Evolutionary conservation across 805 yeast genomes (phyloP), one percentile per base, ranked within the genome.

Genomic region (Pichia cephalocereana): DNA sequence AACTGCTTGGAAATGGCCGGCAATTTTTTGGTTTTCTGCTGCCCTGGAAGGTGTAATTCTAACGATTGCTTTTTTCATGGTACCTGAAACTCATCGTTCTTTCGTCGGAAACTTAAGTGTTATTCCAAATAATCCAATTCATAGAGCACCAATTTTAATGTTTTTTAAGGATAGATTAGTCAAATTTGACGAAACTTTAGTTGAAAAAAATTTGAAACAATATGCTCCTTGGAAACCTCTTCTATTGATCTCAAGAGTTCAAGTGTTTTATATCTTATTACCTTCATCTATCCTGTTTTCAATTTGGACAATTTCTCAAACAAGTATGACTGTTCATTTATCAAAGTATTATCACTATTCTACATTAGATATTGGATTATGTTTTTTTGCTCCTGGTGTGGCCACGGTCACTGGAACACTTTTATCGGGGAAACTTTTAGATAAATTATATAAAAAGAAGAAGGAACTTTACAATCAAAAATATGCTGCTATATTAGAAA

Each of bases 81-180:
- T 88, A 17, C 95, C 96, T 1, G 96, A 89, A 59, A 89, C 96
- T 0, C 75, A 76, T 38, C 70, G 96, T 48, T 64, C 75, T 8
- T 62, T 84, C 8, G 91, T 80, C 1, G 96, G 95, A 0, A 86
- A 86, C 62, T 86, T 89, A 1, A 76, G 89, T 1, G 64, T 80
- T 0, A 57, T 54, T 3, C 95, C 95, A 0, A 60, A 54, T 34
- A 53, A 49, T 0, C 38, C 63, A 6, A n/a, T 72, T 4, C 70
- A 77, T 52, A 67, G 57, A 43, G 72, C 82, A 1, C 80, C 81
- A 0, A 57, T 76, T 1, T 57, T 79, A 45, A 26, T 23, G 1
- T 54, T 59, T 32, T 52, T 69, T 17, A 55, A 57, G 28, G 53
- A 57, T 15, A 59, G 68, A 50, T 45, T 70, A 11, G 62, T 61